phyloP scores from a whole-genome alignment of 352 stramenopile genomes.

The Pythium myriotylum region DNA sequence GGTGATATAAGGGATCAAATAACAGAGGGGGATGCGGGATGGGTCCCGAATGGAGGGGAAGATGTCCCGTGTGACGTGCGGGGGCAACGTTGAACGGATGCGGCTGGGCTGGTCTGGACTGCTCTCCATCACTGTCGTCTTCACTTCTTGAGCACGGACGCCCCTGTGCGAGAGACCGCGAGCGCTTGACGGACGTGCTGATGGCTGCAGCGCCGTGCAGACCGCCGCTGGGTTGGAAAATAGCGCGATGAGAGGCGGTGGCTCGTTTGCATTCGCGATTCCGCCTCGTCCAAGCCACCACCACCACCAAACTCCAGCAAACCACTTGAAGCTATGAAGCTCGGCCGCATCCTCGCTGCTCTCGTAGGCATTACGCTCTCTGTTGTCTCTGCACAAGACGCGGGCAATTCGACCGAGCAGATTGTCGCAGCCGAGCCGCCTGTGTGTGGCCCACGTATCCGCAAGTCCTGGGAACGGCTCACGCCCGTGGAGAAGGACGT shows the following conservation, averaged over 20 bases:
- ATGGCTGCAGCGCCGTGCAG: constrained; percentile 20
- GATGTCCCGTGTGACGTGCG: no score
- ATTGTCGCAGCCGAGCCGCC: neutral
- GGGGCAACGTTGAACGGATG: no score
- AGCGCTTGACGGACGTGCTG: neutral
- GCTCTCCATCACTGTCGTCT: no score
- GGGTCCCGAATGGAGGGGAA: constrained; percentile 6
- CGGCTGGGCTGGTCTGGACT: no score
- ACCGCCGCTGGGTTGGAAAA: neutral
- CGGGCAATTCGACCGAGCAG: constrained; percentile 3
- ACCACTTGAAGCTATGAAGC: constrained; percentile 13
- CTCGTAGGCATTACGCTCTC: neutral
- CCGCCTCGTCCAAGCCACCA: neutral
- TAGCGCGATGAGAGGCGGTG: constrained; percentile 5
- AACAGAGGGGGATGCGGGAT: neutral
- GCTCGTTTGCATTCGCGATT: constrained; percentile 19
- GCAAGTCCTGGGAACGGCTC: constrained; percentile 75
- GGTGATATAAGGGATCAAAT: constrained; percentile 9
- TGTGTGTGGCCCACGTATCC: constrained; percentile 67
- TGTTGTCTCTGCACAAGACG: constrained; percentile 1
- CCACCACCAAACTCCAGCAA: neutral
- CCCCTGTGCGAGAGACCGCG: constrained; percentile 15
- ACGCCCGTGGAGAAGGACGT: constrained; percentile 62
- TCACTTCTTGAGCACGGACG: no score
- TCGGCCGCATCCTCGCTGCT: constrained; percentile 2